Conservation (phyloP, 1,284 basidiomycete genomes). For the Leccinum cinnamomeum region DNA sequence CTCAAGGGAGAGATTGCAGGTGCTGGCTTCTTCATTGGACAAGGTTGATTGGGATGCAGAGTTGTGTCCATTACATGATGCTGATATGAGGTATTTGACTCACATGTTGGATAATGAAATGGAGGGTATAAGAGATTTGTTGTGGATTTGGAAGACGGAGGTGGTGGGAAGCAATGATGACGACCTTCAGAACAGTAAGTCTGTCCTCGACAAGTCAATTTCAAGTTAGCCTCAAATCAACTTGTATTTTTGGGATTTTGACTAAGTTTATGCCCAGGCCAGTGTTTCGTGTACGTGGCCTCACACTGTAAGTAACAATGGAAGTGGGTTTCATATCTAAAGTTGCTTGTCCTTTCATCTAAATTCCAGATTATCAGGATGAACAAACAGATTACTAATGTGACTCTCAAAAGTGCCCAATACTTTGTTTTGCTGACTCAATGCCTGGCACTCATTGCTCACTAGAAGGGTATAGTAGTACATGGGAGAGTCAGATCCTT, state of each 20-base stretch:
- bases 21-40: background rate
- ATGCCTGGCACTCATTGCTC: background rate
- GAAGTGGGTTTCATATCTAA: background rate
- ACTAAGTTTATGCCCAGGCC: background rate
- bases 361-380: background rate
- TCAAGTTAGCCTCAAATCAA: no score
- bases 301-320: background rate
- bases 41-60: background rate
- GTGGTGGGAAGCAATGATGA: background rate
- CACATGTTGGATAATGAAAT: slow-evolving; percentile 4
- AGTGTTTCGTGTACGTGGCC: background rate
- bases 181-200: background rate
- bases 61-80: background rate
- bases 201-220: no score
- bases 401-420: background rate
- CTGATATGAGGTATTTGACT: background rate
- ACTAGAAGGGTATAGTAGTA: background rate
- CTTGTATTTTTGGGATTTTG: no score
- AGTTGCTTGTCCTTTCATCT: background rate
- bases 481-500: background rate
- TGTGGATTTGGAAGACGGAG: slow-evolving; percentile 6
- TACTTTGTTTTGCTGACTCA: background rate
- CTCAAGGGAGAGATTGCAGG: background rate
- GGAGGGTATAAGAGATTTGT: background rate
- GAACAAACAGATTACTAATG: background rate